These are phyloP conservation scores for Cucumis melo DNA, from an alignment of 306 rosid species.

Conservation along the genomic window DNA sequence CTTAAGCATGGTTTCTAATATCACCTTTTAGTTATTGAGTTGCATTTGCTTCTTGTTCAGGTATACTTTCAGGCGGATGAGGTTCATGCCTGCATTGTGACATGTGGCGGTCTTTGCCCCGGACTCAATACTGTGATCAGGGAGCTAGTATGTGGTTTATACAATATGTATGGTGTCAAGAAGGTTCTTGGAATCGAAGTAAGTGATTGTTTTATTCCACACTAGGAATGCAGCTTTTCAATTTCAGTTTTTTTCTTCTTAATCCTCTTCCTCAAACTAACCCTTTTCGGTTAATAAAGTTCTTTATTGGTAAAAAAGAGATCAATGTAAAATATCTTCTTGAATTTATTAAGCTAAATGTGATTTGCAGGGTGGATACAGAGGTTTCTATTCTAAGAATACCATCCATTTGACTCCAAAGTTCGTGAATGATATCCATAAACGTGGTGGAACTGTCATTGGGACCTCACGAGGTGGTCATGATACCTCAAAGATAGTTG, in stretches of 20 bases:
- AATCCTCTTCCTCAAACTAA: background rate
- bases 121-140: slow-evolving; percentile 98
- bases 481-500: slow-evolving; percentile 75
- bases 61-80: slow-evolving; percentile 74
- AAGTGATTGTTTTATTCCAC: slow-evolving; percentile 12
- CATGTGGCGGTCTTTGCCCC: slow-evolving; percentile 97
- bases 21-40: background rate
- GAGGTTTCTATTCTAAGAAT: slow-evolving; percentile 79
- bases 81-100: slow-evolving; percentile 83
- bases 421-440: slow-evolving; percentile 75
- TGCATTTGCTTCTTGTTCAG: slow-evolving; percentile 21
- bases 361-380: slow-evolving; percentile 73
- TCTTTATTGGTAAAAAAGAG: background rate
- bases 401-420: slow-evolving; percentile 54
- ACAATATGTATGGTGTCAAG: slow-evolving; percentile 86
- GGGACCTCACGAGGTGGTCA: slow-evolving; percentile 96
- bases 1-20: background rate
- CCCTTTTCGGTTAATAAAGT: background rate
- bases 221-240: background rate
- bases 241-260: background rate
- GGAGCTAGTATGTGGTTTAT: slow-evolving; percentile 72
- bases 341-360: background rate
- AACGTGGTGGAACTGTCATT: slow-evolving; percentile 86
- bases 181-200: slow-evolving; percentile 72
- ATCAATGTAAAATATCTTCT: background rate